Evolutionary conservation across 108 stramenopile genomes (phyloP), one percentile per base, ranked within the genome.

Genomic region (Skeletonema menzelii): DNA sequence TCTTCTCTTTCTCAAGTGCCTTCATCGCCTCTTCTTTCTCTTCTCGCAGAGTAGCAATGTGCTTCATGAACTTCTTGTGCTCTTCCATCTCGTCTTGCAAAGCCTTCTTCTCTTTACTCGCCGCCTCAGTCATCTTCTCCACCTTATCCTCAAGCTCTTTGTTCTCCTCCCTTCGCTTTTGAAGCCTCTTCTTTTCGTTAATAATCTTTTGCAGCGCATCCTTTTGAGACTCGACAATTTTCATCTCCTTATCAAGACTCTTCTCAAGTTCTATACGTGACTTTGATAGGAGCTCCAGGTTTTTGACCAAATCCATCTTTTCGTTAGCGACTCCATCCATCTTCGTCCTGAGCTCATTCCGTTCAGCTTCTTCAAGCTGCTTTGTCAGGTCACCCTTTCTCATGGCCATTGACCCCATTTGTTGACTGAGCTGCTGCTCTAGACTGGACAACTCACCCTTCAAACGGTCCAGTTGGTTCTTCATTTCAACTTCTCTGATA

Each of bases 111-210:
- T 80, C 79, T 59, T 70, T 80, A 17, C 68, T 27, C 31, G 72
- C 68, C 1, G 42, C 63, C 62, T 73, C 63, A 17, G 72, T 73
- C 79, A 80, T 80, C 34, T 56, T 19, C 59, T 80, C 79, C 49
- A 80, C 73, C 57, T 65, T 73, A 19, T 47, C 59, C 42, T 80
- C 79, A 27, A 80, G 40, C 19, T 69, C 79, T 40, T 73, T 73
- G 59, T 80, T 80, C 27, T 80, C 79, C 7, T 44, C 49, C 68
- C 65, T 80, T 63, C 63, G 68, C 37, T 68, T 67, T 46, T 79
- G 67, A 2, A 79, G 28, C 27, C 24, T 32, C 53, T 69, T 79
- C 6, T 70, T 44, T 42, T 79, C 62, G 3, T 53, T 71, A 46
- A 72, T 44, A 27, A 79, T 61, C 19, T 62, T 66, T 27, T 79